Evolutionary conservation across 1,284 basidiomycete genomes (phyloP).

Genomic region (Stereum hirsutum): DNA sequence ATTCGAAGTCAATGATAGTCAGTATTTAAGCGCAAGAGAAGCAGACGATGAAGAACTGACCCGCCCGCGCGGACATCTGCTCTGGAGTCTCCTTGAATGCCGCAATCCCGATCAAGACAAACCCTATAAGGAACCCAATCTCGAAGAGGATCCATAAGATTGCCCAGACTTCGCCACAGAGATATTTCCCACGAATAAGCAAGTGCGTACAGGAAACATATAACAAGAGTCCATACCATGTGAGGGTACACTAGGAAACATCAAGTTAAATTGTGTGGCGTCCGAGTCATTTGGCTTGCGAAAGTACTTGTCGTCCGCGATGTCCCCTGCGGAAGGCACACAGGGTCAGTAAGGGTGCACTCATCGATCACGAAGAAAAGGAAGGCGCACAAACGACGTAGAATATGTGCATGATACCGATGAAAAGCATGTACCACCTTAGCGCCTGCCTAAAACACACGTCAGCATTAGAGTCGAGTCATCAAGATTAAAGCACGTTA

Average conservation of each 20-base stretch:
- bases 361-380: background rate
- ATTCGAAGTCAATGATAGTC: background rate
- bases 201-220: background rate
- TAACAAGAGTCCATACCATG: slow-evolving; percentile 35
- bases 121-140: slow-evolving; percentile 54
- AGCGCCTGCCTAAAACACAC: slow-evolving; percentile 37
- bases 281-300: slow-evolving; percentile 81
- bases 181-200: background rate
- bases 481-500: slow-evolving; percentile 17
- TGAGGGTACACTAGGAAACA: slow-evolving; percentile 57
- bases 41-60: slow-evolving; percentile 16
- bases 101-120: slow-evolving; percentile 61
- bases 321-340: slow-evolving; percentile 52
- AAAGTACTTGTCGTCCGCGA: slow-evolving; percentile 79
- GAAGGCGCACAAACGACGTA: slow-evolving; percentile 62
- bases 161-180: slow-evolving; percentile 51
- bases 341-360: background rate
- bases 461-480: slow-evolving; percentile 2
- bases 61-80: slow-evolving; percentile 28
- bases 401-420: slow-evolving; percentile 75
- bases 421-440: slow-evolving; percentile 76
- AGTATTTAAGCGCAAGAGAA: background rate
- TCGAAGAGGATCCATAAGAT: slow-evolving; percentile 68
- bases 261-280: slow-evolving; percentile 64
- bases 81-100: slow-evolving; percentile 46